Evolutionary conservation across 164 flowering plant genomes (phyloP).

Genomic region (Hamamelis virginiana): DNA sequence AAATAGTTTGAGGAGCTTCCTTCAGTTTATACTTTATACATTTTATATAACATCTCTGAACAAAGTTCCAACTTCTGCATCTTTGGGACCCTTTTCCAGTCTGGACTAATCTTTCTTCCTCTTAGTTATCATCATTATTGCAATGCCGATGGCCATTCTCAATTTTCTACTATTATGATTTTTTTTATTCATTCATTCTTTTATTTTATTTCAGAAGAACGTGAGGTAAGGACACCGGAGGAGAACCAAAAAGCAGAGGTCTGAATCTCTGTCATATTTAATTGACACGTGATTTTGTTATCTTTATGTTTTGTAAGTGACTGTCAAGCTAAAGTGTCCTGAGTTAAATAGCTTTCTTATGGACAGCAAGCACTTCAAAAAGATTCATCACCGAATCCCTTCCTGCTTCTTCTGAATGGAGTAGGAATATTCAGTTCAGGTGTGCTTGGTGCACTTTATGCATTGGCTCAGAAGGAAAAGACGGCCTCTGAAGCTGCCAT

Average conservation of each 20-base stretch:
- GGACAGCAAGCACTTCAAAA: conserved; percentile 38
- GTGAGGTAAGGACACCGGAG: conserved; percentile 17
- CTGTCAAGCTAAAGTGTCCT: conserved; percentile 3
- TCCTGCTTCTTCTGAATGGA: conserved; percentile 63
- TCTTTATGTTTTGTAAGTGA: not conserved
- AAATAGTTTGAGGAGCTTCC: not conserved
- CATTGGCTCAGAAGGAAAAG: conserved; percentile 62
- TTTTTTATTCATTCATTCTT: not conserved
- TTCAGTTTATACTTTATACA: not conserved
- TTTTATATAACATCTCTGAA: not conserved
- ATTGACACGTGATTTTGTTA: conserved; percentile 9
- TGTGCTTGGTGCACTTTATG: conserved; percentile 75
- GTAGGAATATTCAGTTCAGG: conserved; percentile 67
- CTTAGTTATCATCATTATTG: not conserved
- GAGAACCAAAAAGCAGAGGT: conserved; percentile 42
- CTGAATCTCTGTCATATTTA: conserved; percentile 16
- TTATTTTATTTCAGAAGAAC: conserved; percentile 36
- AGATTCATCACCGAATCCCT: conserved; percentile 38
- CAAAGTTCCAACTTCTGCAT: not conserved
- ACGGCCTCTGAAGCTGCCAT: conserved; percentile 44
- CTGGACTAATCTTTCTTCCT: not conserved
- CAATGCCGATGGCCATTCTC: not conserved
- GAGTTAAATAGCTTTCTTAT: conserved; percentile 17
- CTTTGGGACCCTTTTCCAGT: not conserved
- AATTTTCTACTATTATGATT: not conserved